Conservation (phyloP, 768 basidiomycete species). For the Rhizopogon sp. region DNA sequence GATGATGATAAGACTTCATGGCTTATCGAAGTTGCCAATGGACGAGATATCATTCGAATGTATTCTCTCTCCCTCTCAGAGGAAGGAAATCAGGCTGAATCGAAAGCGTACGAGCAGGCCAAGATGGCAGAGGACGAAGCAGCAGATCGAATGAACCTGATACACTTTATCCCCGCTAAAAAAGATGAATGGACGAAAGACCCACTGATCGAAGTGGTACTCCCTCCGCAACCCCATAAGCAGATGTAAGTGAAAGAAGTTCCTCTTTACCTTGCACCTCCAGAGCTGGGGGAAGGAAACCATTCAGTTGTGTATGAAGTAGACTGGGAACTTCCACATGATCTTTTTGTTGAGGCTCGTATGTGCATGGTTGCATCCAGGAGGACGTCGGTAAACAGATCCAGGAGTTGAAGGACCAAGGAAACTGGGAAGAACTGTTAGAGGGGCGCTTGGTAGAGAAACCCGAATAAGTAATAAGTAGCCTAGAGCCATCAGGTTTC, state of each 20-base stretch:
- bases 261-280: too few species aligned
- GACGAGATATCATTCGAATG: constrained; percentile 22
- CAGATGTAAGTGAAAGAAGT: too few species aligned
- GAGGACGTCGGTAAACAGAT: constrained; percentile 23
- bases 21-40: constrained; percentile 12
- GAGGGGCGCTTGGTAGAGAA: background rate
- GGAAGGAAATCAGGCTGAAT: background rate
- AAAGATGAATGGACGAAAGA: too few species aligned
- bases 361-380: constrained; percentile 37
- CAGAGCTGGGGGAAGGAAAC: too few species aligned
- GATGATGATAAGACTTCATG: constrained; percentile 15
- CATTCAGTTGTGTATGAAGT: constrained; percentile 50
- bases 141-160: too few species aligned
- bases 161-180: too few species aligned
- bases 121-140: too few species aligned
- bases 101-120: constrained; percentile 1
- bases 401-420: constrained; percentile 15
- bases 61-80: constrained; percentile 23
- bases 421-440: constrained; percentile 14
- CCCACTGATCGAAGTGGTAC: too few species aligned
- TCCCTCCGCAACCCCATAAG: too few species aligned
- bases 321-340: constrained; percentile 48
- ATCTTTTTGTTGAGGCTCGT: constrained; percentile 26
- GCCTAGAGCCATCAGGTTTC: background rate
- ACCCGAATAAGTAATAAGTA: background rate